Evolutionary conservation across 169 alveolate genomes (phyloP).

Genomic region (Eimeria necatrix): DNA sequence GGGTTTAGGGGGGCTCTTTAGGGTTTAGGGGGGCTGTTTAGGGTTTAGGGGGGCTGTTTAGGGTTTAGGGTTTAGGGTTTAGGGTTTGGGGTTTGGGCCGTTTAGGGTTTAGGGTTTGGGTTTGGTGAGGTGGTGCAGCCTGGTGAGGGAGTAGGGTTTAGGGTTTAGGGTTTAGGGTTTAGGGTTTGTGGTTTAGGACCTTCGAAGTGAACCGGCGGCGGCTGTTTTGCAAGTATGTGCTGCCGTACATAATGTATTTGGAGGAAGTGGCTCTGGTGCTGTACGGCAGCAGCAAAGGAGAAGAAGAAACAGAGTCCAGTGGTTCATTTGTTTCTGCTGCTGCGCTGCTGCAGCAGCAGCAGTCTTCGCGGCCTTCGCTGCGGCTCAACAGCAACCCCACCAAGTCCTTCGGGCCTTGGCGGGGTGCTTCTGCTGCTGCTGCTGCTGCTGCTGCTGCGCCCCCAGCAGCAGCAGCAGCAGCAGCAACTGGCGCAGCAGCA

Average conservation of each 20-base stretch:
- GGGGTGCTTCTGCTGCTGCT: neutral
- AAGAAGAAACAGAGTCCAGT: slow-evolving; percentile 3
- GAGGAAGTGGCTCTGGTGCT: slow-evolving; percentile 83
- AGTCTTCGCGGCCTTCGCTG: neutral
- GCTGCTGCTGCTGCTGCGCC: too few relatives aligned
- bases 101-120: too few relatives aligned
- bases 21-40: neutral
- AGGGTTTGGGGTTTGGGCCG: too few relatives aligned
- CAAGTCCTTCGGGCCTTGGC: neutral
- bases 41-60: too few relatives aligned
- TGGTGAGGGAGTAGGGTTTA: neutral
- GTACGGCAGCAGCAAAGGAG: slow-evolving; percentile 48
- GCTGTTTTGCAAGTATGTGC: slow-evolving; percentile 85
- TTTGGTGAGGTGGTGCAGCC: too few relatives aligned
- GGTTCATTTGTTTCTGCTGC: neutral
- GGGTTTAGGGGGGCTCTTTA: neutral
- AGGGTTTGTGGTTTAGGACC: slow-evolving; percentile 69
- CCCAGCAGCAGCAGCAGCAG: too few relatives aligned
- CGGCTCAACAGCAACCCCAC: neutral
- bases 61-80: too few relatives aligned
- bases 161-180: neutral
- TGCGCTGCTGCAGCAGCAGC: slow-evolving; percentile 21
- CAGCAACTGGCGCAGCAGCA: too few relatives aligned
- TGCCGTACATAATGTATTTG: slow-evolving; percentile 85
- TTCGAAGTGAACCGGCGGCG: slow-evolving; percentile 85